Percentiles rank a stretch among this genome's conserved stretches.
Conservation (phyloP, 768 basidiomycete species). For the Nevesoporus exiguus region DNA sequence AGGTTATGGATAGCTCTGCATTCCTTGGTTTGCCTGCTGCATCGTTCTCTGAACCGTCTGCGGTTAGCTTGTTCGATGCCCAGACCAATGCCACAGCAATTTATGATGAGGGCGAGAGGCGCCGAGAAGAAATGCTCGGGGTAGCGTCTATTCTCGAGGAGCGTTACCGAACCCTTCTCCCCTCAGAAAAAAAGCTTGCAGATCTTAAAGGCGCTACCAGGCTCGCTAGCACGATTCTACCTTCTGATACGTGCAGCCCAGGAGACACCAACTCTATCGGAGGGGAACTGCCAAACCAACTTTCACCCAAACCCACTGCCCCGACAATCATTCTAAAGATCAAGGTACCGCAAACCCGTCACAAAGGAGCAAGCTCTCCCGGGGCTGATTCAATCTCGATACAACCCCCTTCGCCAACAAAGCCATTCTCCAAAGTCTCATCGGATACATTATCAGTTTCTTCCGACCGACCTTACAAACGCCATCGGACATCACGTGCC, state of each 20-base stretch:
- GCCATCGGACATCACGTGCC: slow-evolving; percentile 18
- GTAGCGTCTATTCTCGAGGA: slow-evolving; percentile 63
- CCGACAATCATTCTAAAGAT: slow-evolving; percentile 34
- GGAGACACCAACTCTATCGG: slow-evolving; percentile 14
- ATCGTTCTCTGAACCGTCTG: slow-evolving; percentile 44
- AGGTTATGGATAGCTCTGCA: slow-evolving; percentile 64
- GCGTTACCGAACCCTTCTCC: slow-evolving; percentile 71
- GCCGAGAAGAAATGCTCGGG: slow-evolving; percentile 70
- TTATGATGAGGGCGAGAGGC: slow-evolving; percentile 65
- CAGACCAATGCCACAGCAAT: slow-evolving; percentile 38
- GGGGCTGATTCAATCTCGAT: slow-evolving; percentile 11
- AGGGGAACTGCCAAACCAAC: slow-evolving; percentile 7
- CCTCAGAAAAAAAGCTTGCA: slow-evolving; percentile 52
- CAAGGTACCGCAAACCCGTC: slow-evolving; percentile 30
- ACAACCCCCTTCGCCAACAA: slow-evolving; percentile 19
- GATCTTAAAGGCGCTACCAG: slow-evolving; percentile 28
- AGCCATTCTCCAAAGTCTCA: slow-evolving; percentile 30
- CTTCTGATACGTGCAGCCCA: slow-evolving; percentile 14
- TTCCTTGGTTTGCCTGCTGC: slow-evolving; percentile 62
- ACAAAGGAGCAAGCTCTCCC: slow-evolving; percentile 22
- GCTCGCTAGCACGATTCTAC: slow-evolving; percentile 10
- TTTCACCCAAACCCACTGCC: slow-evolving; percentile 16
- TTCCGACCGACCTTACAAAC: slow-evolving; percentile 31
- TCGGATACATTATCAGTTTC: slow-evolving; percentile 27
- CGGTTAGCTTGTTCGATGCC: slow-evolving; percentile 28